Evolutionary conservation across 495 filamentous ascomycete species (phyloP), one percentile per base, ranked within the genome.

Genomic region (Hypoxylon lenormandii): DNA sequence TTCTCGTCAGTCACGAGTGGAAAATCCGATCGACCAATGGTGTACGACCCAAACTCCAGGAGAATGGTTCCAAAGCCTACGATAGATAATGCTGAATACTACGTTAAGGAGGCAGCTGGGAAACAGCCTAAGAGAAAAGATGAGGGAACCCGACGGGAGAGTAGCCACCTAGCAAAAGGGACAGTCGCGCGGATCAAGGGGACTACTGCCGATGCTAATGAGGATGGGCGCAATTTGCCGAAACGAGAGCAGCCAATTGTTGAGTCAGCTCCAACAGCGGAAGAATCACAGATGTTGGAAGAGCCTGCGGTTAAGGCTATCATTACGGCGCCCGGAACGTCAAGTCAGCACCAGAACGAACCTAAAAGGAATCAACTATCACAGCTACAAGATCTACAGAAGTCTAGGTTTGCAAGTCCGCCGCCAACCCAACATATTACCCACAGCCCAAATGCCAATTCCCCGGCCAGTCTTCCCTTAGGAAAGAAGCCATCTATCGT

Each of bases 401-500:
- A 47, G n/a, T 49, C 51, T n/a, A 52, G 28, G 48, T 8, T 15
- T 11, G 11, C 36, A 23, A 54, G 46, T 10, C 55, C 60, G n/a
- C 19, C 64, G 11, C 43, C 43, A 11, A 12, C 55, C 18, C 36
- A 36, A 26, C 21, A 8, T 18, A 28, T 30, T 46, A 7, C 52
- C n/a, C 4, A 43, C n/a, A 19, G 50, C 4, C 16, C 37, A 19
- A 30, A 38, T 13, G 40, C 46, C 23, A 60, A 21, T n/a, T 62
- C 70, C 55, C 38, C 59, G 23, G 1, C 60, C 77, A 33, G 21
- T 30, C 55, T 7, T 10, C 4, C 8, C 21, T 19, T n/a, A 38
- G 80, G 73, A 13, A 88, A 88, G 69, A 85, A 88, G 64, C 86
- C 89, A 1, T 88, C 88, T 0, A 80, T 86, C 11, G 86, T 90